Conservation (phyloP, 768 basidiomycete species). For the Epithele typhae region DNA sequence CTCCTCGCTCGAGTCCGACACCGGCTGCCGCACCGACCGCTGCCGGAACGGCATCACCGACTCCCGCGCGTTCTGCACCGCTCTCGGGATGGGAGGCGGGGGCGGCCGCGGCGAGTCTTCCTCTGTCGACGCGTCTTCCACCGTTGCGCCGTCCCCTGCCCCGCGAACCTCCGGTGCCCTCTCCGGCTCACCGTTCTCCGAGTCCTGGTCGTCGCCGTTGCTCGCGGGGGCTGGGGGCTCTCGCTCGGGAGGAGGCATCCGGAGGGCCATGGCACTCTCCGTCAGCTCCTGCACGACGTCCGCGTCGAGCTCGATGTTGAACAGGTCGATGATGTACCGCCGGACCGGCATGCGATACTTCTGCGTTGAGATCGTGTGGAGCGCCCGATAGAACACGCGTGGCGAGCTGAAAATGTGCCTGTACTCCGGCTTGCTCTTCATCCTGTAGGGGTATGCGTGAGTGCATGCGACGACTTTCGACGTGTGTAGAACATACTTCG, state of each 20-base stretch:
- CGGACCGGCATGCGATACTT: conserved; percentile 91
- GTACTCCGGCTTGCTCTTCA: conserved; percentile 76
- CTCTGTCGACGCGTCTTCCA: not conserved
- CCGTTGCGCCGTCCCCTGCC: not conserved
- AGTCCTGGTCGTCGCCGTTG: conserved; percentile 42
- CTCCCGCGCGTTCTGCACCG: too few relatives aligned
- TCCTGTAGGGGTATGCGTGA: too few relatives aligned
- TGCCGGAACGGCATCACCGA: conserved; percentile 2
- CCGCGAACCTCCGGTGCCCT: too few relatives aligned
- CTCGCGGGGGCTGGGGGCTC: too few relatives aligned
- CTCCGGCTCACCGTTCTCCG: conserved; percentile 1
- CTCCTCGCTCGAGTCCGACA: conserved; percentile 60
- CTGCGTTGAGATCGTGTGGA: conserved; percentile 84
- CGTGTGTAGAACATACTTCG: conserved; percentile 63
- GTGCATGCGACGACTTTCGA: too few relatives aligned
- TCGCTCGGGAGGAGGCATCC: conserved; percentile 11
- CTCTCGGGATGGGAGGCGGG: too few relatives aligned
- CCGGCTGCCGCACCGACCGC: conserved; percentile 1
- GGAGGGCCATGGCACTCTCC: conserved; percentile 45
- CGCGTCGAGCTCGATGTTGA: conserved; percentile 74
- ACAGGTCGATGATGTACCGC: conserved; percentile 88
- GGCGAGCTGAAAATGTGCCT: conserved; percentile 74
- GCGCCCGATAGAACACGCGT: conserved; percentile 74
- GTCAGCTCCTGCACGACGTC: conserved; percentile 53
- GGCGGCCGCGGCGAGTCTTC: not conserved